These are phyloP conservation scores for Marasmius tenuissimus DNA, from an alignment of 1,284 basidiomycete genomes.

Conservation along the genomic window DNA sequence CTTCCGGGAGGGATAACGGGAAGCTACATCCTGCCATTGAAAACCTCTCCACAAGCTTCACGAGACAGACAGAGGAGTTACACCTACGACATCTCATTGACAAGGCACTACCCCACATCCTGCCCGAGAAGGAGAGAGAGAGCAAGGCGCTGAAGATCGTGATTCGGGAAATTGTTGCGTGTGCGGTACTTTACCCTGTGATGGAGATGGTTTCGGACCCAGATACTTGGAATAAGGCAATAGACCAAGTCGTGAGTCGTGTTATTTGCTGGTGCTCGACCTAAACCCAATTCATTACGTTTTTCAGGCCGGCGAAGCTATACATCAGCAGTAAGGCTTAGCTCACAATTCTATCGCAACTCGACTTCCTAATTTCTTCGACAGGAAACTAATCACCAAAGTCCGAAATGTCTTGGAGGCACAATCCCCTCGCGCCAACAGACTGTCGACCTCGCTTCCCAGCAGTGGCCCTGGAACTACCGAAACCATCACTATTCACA, in stretches of 20 bases:
- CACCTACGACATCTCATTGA: constrained; percentile 78
- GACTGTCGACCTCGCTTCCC: constrained; percentile 34
- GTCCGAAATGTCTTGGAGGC: constrained; percentile 82
- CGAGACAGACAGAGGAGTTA: constrained; percentile 85
- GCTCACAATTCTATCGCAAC: not conserved
- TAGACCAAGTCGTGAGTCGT: constrained; percentile 77
- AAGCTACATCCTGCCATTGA: constrained; percentile 80
- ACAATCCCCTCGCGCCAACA: constrained; percentile 57
- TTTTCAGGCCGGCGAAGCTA: constrained; percentile 78
- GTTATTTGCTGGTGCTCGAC: not conserved
- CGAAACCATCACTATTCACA: constrained; percentile 75
- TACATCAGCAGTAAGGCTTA: constrained; percentile 79
- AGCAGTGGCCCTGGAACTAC: constrained; percentile 35
- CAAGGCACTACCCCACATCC: constrained; percentile 64
- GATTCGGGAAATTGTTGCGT: constrained; percentile 81
- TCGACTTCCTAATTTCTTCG: constrained; percentile 7
- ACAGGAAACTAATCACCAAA: constrained; percentile 79
- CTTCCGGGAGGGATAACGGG: constrained; percentile 51
- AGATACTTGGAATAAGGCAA: constrained; percentile 93
- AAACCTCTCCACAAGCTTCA: constrained; percentile 85
- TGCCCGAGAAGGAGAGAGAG: constrained; percentile 75
- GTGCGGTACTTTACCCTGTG: constrained; percentile 80
- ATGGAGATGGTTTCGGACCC: constrained; percentile 93
- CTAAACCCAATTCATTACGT: constrained; percentile 2
- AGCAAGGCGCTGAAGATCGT: constrained; percentile 76